These are phyloP conservation scores for Globisporangium iwayamae DNA, from an alignment of 352 stramenopile species.

Conservation along the genomic window DNA sequence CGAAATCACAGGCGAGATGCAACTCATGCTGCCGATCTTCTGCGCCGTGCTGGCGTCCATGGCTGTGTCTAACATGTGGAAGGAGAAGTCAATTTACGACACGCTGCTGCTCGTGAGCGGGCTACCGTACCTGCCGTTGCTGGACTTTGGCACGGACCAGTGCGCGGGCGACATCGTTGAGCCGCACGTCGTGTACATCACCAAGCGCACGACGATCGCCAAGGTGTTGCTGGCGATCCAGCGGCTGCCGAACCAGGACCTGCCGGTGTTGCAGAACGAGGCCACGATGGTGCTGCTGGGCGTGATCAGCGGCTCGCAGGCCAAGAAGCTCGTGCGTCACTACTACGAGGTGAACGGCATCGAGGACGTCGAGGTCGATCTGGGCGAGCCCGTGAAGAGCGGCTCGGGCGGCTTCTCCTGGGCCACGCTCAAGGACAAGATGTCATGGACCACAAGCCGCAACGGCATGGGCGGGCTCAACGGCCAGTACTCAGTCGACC, in stretches of 20 bases:
- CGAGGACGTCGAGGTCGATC: constrained; percentile 56
- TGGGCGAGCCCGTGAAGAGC: constrained; percentile 57
- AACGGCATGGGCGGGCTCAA: constrained; percentile 61
- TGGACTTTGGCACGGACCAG: constrained; percentile 64
- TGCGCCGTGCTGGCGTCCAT: constrained; percentile 66
- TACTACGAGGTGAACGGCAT: constrained; percentile 56
- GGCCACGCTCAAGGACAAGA: constrained; percentile 57
- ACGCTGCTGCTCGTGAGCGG: constrained; percentile 70
- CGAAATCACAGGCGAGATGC: constrained; percentile 82
- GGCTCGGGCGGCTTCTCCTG: constrained; percentile 39
- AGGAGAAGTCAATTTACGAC: constrained; percentile 81
- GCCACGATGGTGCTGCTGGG: constrained; percentile 64
- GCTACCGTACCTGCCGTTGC: constrained; percentile 80
- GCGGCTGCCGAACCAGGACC: constrained; percentile 61
- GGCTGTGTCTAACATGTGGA: constrained; percentile 54
- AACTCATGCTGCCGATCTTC: constrained; percentile 81
- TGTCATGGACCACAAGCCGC: constrained; percentile 29
- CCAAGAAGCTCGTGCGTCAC: constrained; percentile 59
- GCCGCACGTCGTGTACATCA: constrained; percentile 63
- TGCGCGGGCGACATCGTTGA: constrained; percentile 71
- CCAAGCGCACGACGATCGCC: constrained; percentile 65
- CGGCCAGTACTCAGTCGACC: constrained; percentile 54
- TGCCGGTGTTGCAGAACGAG: constrained; percentile 72
- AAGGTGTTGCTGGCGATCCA: constrained; percentile 73
- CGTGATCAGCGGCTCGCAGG: constrained; percentile 50